These are phyloP conservation scores for Globisporangium parvum DNA, from an alignment of 352 stramenopile genomes.

Conservation along the genomic window DNA sequence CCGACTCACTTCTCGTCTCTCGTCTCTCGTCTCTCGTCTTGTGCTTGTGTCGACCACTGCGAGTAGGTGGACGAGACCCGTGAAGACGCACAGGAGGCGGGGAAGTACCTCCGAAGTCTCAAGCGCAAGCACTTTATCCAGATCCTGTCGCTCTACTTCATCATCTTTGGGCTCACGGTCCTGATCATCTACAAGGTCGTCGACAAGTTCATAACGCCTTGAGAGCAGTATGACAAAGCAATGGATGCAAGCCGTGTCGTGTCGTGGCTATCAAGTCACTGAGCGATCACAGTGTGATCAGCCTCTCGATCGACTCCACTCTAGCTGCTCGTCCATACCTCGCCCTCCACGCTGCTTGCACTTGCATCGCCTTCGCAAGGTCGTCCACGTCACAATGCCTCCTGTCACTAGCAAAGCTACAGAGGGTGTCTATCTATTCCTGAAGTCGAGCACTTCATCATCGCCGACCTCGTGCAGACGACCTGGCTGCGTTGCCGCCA, in stretches of 20 bases:
- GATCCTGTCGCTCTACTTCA: conserved; percentile 72
- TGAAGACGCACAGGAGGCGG: conserved; percentile 65
- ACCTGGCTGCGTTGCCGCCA: no score
- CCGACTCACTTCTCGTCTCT: neutral
- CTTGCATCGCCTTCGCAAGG: no score
- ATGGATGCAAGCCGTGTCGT: no score
- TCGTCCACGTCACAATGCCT: no score
- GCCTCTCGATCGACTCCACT: neutral
- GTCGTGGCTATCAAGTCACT: no score
- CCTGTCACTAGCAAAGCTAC: neutral
- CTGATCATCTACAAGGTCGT: conserved; percentile 72
- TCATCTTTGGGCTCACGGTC: conserved; percentile 65
- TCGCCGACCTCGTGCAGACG: neutral
- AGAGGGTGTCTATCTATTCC: neutral
- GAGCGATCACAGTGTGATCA: no score
- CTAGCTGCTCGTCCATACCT: neutral
- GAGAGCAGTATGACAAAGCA: neutral
- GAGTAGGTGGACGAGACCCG: conserved; percentile 59
- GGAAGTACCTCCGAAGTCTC: conserved; percentile 64
- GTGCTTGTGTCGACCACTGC: neutral
- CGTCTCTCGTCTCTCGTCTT: neutral
- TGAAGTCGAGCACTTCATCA: neutral
- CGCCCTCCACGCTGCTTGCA: no score
- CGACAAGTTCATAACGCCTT: conserved; percentile 42
- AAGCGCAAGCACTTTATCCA: conserved; percentile 76